These are phyloP conservation scores for Daedaleopsis nitida DNA, from an alignment of 768 basidiomycete genomes.

Conservation along the genomic window DNA sequence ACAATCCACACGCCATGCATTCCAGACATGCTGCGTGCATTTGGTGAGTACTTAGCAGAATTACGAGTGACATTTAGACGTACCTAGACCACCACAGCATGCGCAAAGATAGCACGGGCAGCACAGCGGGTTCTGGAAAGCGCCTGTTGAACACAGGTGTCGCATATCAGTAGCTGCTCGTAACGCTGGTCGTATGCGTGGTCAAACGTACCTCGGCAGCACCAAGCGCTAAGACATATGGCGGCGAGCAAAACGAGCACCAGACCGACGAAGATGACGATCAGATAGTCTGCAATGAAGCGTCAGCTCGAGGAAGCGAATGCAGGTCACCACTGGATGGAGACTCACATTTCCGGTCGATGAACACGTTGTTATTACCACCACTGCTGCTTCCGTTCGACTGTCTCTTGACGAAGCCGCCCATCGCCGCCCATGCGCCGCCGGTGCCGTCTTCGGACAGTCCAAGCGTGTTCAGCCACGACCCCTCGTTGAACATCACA, in stretches of 20 bases:
- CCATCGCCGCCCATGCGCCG: slow-evolving; percentile 13
- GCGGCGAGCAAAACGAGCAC: slow-evolving; percentile 54
- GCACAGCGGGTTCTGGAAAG: slow-evolving; percentile 56
- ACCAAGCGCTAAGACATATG: slow-evolving; percentile 66
- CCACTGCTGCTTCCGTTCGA: slow-evolving; percentile 3
- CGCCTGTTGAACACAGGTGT: background rate
- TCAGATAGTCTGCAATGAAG: slow-evolving; percentile 52
- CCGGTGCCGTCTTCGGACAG: slow-evolving; percentile 10
- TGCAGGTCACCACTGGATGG: background rate
- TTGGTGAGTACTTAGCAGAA: background rate
- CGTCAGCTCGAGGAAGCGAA: background rate
- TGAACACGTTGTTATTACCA: slow-evolving; percentile 5
- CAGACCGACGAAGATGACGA: slow-evolving; percentile 66
- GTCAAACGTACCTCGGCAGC: slow-evolving; percentile 57
- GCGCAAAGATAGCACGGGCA: slow-evolving; percentile 76
- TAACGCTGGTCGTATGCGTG: background rate
- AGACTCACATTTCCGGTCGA: slow-evolving; percentile 13
- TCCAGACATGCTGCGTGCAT: slow-evolving; percentile 54
- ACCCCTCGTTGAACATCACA: slow-evolving; percentile 10
- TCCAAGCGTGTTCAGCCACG: slow-evolving; percentile 11
- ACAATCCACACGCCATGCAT: slow-evolving; percentile 70
- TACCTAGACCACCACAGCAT: slow-evolving; percentile 62
- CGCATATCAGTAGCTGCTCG: background rate
- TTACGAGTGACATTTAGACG: background rate
- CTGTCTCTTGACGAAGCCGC: slow-evolving; percentile 18